Percentiles rank a stretch among this genome's conserved stretches.
Evolutionary conservation across 2,329 filamentous ascomycete genomes (phyloP).

Genomic region (Botrytis elliptica): DNA sequence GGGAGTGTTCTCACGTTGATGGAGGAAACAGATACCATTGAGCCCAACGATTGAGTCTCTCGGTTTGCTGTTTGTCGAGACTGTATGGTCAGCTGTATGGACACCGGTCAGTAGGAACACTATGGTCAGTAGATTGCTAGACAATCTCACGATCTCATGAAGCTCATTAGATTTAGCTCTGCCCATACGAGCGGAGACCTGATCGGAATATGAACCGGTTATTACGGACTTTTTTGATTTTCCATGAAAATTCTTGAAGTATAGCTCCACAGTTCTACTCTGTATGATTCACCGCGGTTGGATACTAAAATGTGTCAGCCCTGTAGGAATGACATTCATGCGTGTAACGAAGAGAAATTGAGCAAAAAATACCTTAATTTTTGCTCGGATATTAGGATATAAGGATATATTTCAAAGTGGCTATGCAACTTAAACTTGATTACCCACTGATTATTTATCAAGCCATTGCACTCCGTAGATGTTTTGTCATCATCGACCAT

Average conservation of each 20-base stretch:
- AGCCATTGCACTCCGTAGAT: not conserved
- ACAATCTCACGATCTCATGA: not conserved
- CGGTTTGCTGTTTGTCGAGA: not conserved
- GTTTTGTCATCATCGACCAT: not conserved
- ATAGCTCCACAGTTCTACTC: not conserved
- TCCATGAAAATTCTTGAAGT: not conserved
- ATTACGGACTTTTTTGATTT: constrained; percentile 13
- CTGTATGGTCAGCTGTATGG: no score
- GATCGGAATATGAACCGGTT: not conserved
- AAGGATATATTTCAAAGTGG: not conserved
- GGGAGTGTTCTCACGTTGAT: not conserved
- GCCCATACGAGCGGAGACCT: not conserved
- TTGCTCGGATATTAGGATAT: not conserved
- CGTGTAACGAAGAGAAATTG: not conserved
- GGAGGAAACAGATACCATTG: not conserved
- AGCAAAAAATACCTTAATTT: not conserved
- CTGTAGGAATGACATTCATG: constrained; percentile 2
- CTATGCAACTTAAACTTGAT: not conserved
- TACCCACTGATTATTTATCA: not conserved
- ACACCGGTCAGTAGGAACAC: not conserved
- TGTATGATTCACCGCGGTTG: not conserved
- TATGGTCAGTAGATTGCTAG: not conserved
- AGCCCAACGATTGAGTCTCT: not conserved
- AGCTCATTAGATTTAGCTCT: not conserved
- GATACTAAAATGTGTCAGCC: constrained; percentile 7